Percentiles rank a stretch among this genome's conserved stretches.
These are phyloP conservation scores for Purshia tridentata DNA, from an alignment of 306 rosid species.

Conservation along the genomic window DNA sequence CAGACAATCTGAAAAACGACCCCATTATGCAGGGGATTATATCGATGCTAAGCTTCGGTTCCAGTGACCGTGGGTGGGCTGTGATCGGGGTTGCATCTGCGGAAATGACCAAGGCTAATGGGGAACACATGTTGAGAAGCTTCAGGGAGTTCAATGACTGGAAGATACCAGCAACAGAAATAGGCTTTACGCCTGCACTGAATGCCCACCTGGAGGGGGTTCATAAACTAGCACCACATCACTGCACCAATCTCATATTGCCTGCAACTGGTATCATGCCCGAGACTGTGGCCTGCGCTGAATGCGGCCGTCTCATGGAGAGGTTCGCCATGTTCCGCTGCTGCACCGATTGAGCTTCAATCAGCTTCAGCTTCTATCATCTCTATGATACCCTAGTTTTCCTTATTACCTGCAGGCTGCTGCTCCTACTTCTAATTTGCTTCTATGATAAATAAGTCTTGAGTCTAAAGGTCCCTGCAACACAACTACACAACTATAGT, in stretches of 20 bases:
- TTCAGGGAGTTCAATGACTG: conserved; percentile 8
- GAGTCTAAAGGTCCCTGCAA: neutral
- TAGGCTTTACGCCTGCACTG: conserved; percentile 26
- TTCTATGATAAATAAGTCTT: no score
- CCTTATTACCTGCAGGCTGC: neutral
- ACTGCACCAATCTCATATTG: conserved; percentile 35
- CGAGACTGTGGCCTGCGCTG: conserved; percentile 31
- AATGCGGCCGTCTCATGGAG: conserved; percentile 37
- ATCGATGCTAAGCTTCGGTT: conserved; percentile 37
- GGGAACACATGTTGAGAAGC: conserved; percentile 18
- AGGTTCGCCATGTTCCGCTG: conserved; percentile 40
- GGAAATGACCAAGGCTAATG: conserved; percentile 21
- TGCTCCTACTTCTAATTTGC: neutral
- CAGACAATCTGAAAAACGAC: conserved; percentile 19
- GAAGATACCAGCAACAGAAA: neutral
- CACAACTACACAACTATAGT: neutral
- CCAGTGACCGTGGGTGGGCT: conserved; percentile 28
- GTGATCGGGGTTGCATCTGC: conserved; percentile 3
- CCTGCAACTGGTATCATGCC: conserved; percentile 35
- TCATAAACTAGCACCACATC: conserved; percentile 15
- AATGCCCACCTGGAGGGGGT: conserved; percentile 17
- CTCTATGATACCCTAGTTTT: neutral
- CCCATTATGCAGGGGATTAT: conserved; percentile 31
- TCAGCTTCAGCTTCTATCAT: neutral
- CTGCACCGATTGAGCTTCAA: conserved; percentile 25